Conservation (phyloP, 768 basidiomycete species). For the Psilocybe sp. region DNA sequence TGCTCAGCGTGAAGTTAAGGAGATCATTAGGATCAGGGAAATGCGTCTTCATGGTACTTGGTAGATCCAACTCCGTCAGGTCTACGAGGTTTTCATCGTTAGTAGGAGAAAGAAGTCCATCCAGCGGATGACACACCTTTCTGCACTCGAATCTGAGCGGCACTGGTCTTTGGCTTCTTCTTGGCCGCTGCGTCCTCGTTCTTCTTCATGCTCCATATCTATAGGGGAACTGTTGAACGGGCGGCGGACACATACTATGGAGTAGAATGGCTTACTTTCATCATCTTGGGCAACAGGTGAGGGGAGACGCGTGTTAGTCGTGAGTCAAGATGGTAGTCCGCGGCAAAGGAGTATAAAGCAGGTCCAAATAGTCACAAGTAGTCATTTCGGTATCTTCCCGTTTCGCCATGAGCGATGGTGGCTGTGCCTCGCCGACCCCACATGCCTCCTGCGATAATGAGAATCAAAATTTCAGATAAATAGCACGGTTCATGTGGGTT, state of each 20-base stretch:
- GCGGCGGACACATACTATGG: not conserved
- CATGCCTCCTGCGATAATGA: constrained; percentile 2
- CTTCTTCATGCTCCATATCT: constrained; percentile 99
- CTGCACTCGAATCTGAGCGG: constrained; percentile 98
- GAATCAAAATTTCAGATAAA: not conserved
- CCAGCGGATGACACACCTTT: constrained; percentile 60
- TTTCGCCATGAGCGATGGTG: constrained; percentile 9
- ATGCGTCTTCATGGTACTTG: constrained; percentile 92
- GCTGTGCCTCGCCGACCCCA: constrained; percentile 18
- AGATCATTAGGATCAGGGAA: constrained; percentile 93
- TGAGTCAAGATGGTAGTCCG: constrained; percentile 32
- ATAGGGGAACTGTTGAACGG: constrained; percentile 2
- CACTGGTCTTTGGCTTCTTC: constrained; percentile 98
- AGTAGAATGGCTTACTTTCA: constrained; percentile 33
- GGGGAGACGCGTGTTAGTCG: constrained; percentile 23
- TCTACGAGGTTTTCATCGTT: constrained; percentile 47
- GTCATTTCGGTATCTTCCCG: constrained; percentile 15
- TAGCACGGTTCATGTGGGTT: not conserved
- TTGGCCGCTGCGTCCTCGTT: constrained; percentile 95
- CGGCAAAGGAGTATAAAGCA: constrained; percentile 19
- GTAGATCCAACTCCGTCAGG: constrained; percentile 93
- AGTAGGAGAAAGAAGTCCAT: not conserved
- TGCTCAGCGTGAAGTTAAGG: constrained; percentile 93
- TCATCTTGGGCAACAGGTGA: constrained; percentile 34
- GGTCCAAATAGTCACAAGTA: constrained; percentile 23